Base-by-base conservation (phyloP, 805 yeast species). In the Isabelozyma gotoi region DNA sequence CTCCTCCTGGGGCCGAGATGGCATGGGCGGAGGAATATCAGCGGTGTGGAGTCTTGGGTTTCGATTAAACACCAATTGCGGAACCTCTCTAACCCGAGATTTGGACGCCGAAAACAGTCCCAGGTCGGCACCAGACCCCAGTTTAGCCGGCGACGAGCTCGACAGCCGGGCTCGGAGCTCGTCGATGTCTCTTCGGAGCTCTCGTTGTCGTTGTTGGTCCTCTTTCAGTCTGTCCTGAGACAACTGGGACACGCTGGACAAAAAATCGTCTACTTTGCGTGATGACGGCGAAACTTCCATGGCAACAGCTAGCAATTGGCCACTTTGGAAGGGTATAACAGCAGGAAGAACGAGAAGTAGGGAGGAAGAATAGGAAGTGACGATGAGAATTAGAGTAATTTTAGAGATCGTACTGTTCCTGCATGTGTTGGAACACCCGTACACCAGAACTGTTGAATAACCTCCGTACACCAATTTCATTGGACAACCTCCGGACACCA, bases 241-340 rank as follows among this genome's bases (percentile, higher is more conserved):
- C 6, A 70, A 46, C 38, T 60, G 56, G 4, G 75, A 70, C 16
- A 70, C 48, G 29, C 57, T 57, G 7, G 65, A 53, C 33, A 71
- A 51, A 42, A 71, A 71, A 44, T 68, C 73, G 44, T 70, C 67
- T 11, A 71, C 75, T 33, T 64, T 62, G 19, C 57, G 49, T 14
- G 59, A 42, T 5, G 69, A 60, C 2, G 68, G 65, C 19, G 69
- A 62, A n/a, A 49, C 44, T 24, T 10, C 29, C 29, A 24, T 24
- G 29, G 7, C 29, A 24, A n/a, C 8, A 24, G 29, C 8, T 33
- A 14, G 8, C 15, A 32, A 12, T 12, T 32, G 35, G 19, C 10
- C 8, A 14, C 14, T 33, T 11, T 24, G 29, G 12, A 24, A 7
- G 29, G 12, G 7, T 7, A n/a, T n/a, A n/a, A n/a, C n/a, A n/a